A percentile compares a stretch with the other conserved stretches of the same genome.
Evolutionary conservation across 2,329 filamentous ascomycete species (phyloP).

Genomic region (Penicillium hordei): DNA sequence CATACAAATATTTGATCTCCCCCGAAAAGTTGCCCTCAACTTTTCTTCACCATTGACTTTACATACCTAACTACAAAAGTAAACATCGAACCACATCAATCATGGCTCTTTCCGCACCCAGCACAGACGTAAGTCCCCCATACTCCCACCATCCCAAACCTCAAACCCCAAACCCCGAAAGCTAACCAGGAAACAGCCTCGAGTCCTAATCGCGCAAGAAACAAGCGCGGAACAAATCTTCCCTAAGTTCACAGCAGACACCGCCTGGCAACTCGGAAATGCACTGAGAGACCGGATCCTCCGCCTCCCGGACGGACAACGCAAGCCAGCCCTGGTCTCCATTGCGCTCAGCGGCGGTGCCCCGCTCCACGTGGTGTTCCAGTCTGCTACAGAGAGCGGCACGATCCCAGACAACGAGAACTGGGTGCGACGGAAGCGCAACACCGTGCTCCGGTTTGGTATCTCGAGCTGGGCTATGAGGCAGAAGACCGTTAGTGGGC

Average conservation of each 20-base stretch:
- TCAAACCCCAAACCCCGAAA: neutral
- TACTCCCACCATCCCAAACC: too few relatives aligned
- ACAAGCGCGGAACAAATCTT: constrained; percentile 33
- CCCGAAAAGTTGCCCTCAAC: neutral
- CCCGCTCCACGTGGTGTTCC: constrained; percentile 64
- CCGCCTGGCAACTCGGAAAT: constrained; percentile 41
- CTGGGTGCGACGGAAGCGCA: constrained; percentile 70
- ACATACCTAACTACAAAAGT: neutral
- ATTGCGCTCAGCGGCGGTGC: constrained; percentile 36
- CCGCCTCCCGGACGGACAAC: constrained; percentile 31
- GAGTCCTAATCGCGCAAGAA: constrained; percentile 33
- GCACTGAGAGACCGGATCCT: constrained; percentile 41
- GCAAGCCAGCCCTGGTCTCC: constrained; percentile 43
- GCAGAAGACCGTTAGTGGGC: constrained; percentile 55
- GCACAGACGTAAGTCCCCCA: constrained; percentile 30
- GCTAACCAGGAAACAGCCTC: constrained; percentile 21
- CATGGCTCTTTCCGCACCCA: constrained; percentile 33
- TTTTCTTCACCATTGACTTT: neutral
- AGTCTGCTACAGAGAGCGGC: constrained; percentile 65
- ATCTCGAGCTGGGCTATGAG: constrained; percentile 69
- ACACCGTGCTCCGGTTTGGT: constrained; percentile 70
- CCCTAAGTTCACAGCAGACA: constrained; percentile 39
- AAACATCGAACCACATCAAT: constrained; percentile 3
- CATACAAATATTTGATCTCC: neutral
- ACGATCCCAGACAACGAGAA: constrained; percentile 69